Evolutionary conservation across 352 stramenopile genomes (phyloP), one percentile per base, ranked within the genome.

Genomic region (Pythium apleroticum): DNA sequence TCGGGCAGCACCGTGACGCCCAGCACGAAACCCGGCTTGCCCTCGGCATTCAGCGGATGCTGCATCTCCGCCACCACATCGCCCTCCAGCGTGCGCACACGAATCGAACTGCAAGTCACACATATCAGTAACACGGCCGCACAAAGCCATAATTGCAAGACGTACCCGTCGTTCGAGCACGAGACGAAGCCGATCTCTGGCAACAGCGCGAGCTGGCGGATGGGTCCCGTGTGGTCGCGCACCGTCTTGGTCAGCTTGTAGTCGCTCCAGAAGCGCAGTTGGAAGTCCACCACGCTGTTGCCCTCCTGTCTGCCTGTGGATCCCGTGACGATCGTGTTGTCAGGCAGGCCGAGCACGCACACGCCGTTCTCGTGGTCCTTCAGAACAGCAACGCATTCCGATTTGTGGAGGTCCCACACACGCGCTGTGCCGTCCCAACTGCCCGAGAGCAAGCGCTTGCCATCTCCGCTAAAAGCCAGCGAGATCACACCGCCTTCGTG

Each of bases 1-100:
- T 81, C 77, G 3, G 67, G 65, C 25, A 95, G 68, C 48, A 93
- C 83, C 14, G 74, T 63, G 48, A 95, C 73, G 19, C 86, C 86
- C 4, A 95, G 68, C 43, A 95, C 82, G 49, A 95, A 95, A 20
- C 84, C 86, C 3, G 86, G 86, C 54, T 95, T 95, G n/a, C 84
- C 84, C 64, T 95, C 86, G 0, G 77, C 73, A 52, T 95, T 93
- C 10, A 92, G 52, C n/a, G 86, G 84, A 35, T 95, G 86, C 33
- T 78, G 73, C 83, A 91, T 90, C 25, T 71, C 78, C 5, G 81
- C 74, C 24, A 95, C 15, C 39, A 92, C 76, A 0, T 68, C 57
- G 6, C 86, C 86, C 57, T 91, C 78, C 30, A 88, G 54, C 48
- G 82, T 82, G 4, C 84, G 79, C 11, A 90, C 68, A 49, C 89